Evolutionary conservation across 371 early-diverging fungal species (phyloP).

Genomic region (Zychaea mexicana): DNA sequence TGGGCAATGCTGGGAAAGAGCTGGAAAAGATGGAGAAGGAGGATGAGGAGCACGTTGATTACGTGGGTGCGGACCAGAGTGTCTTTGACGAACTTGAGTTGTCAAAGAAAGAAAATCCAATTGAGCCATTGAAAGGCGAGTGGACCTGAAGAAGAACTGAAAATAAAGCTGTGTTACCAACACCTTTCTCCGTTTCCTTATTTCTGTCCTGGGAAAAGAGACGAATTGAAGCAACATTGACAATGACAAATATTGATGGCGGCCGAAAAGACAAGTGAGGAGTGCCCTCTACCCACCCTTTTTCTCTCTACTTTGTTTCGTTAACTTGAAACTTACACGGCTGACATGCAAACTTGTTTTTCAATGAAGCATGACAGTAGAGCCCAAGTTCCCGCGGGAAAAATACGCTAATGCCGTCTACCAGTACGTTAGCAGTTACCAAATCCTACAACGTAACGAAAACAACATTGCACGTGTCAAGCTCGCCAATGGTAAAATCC

Average conservation of each 20-base stretch:
- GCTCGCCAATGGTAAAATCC: conserved; percentile 7
- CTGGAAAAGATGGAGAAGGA: conserved; percentile 28
- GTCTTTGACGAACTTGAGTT: conserved; percentile 32
- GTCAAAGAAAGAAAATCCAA: conserved; percentile 20
- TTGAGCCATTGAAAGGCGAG: conserved; percentile 31
- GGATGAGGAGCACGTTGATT: conserved; percentile 22
- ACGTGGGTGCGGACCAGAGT: conserved; percentile 21
- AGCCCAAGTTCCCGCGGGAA: neutral
- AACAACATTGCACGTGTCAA: conserved; percentile 21
- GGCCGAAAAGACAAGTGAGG: too few species aligned
- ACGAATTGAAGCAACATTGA: too few species aligned
- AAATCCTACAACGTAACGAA: conserved; percentile 39
- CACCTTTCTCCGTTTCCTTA: too few species aligned
- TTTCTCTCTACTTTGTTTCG: too few species aligned
- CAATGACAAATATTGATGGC: too few species aligned
- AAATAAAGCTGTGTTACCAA: too few species aligned
- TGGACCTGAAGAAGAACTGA: conserved; percentile 25
- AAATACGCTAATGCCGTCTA: neutral
- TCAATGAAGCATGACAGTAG: neutral
- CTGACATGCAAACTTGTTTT: too few species aligned
- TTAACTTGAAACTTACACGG: too few species aligned
- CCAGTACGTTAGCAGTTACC: conserved; percentile 19
- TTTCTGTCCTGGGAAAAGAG: too few species aligned
- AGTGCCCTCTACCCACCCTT: too few species aligned
- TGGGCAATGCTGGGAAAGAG: conserved; percentile 36